Evolutionary conservation across 352 stramenopile species (phyloP), one percentile per base, ranked within the genome.

Genomic region (Phytophthora quininea): DNA sequence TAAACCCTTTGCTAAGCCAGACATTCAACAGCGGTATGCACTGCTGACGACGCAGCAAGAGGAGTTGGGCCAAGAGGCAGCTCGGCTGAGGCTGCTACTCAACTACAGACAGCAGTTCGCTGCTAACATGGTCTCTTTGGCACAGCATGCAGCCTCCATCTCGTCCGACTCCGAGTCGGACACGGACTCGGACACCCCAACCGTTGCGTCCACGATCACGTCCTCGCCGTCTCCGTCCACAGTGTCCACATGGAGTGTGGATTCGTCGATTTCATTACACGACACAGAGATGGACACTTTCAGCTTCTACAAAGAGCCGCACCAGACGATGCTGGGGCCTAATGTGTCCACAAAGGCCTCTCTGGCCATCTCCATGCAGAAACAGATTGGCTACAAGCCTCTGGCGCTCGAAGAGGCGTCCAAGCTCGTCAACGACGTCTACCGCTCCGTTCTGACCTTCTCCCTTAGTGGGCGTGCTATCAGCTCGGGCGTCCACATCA

Each of bases 391-490:
- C 0, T 90, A 82, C 68, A 74, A 71, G 35, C 71, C 75, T 12
- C 58, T 90, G 27, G 64, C 61, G 10, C 69, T 75, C 12, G 61
- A 47, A 6, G 69, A 76, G 27, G 70, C 75, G 6, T 73, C 74
- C 27, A 24, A 62, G 15, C 54, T 90, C 1, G 75, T 89, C 27
- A 74, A 78, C 35, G 58, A 76, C 12, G 77, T 74, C 7, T 89
- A 88, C 62, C 69, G 79, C 8, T 73, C 61, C 48, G 84, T 91
- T 40, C 53, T 89, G 29, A 49, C 56, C 31, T 92, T 92, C 62
- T 76, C 76, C 1, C 54, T 92, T 8, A 87, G 73, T 53, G 82
- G 84, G 2, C 70, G 55, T 2, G 62, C 78, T 0, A 67, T 92
- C 24, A 86, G 64, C 10, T 82, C 78, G 0, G 82, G 84, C 27